Base-by-base conservation (phyloP, 2,329 filamentous ascomycete species). In the Fusarium drepaniforme region DNA sequence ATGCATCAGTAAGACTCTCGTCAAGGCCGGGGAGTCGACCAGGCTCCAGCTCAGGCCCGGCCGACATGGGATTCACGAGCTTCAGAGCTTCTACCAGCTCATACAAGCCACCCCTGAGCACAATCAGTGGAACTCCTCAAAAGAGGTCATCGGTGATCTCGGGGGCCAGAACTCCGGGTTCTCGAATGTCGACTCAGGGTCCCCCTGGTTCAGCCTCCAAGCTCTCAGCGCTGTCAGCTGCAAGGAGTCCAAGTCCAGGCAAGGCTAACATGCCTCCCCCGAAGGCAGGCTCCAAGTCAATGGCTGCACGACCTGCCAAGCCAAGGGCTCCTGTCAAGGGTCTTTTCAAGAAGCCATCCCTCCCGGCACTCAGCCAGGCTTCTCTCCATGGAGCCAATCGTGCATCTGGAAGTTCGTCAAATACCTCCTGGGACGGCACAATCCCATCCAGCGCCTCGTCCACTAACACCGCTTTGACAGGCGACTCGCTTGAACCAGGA, bases 341-440 rank as follows among this genome's bases (percentile, higher is more conserved):
- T 1, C 80, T 91, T 2, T 88, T 88, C 71, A 87, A 86, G 71
- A 93, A 92, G 72, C 86, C 90, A 1, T 88, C 88, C 0, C 79
- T 87, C 18, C 82, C 86, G 9, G 83, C 83, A 1, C 73, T 89
- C 9, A 79, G 82, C 21, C 69, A 69, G 21, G 67, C 74, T 9
- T 71, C 78, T 6, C 21, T 77, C 1, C 60, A 75, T 21, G 66
- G 63, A 7, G 66, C 65, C 7, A 67, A 61, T 15, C 68, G 73
- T 12, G 70, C 62, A 4, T 74, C 76, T 16, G 71, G 67, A 12
- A 78, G 74, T 21, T 75, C 75, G 2, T 71, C 74, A 0, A 75
- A 66, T 9, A 62, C 69, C 3, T 71, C 73, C 1, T 83, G 82
- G 81, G 77, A 83, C 59, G 83, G 82, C 16, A 75, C 75, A 1